These are phyloP conservation scores for Candida saitoana DNA, from an alignment of 805 yeast species.

Conservation along the genomic window DNA sequence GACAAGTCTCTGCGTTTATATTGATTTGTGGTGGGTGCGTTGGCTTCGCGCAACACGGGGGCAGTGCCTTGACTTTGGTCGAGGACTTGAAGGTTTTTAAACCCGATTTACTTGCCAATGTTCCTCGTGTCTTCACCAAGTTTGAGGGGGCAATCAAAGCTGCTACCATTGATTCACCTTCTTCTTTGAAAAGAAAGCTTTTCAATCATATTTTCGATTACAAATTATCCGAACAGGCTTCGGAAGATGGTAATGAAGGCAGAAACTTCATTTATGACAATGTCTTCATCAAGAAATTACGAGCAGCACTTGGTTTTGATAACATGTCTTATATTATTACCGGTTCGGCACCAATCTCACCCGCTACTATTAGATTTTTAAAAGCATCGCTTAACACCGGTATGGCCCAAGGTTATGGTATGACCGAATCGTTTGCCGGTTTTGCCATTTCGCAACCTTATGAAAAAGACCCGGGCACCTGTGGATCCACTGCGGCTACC, in stretches of 20 bases:
- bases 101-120: conserved; percentile 28
- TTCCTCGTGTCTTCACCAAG: conserved; percentile 37
- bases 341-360: conserved; percentile 72
- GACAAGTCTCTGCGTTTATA: conserved; percentile 43
- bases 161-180: conserved; percentile 15
- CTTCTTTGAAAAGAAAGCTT: conserved; percentile 11
- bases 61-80: conserved; percentile 24
- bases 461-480: conserved; percentile 39
- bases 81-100: conserved; percentile 26
- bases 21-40: conserved; percentile 45
- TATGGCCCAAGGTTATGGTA: conserved; percentile 68
- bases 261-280: conserved; percentile 31
- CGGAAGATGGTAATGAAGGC: conserved; percentile 36
- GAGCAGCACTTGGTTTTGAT: conserved; percentile 30
- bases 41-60: conserved; percentile 46
- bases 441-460: conserved; percentile 34
- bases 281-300: conserved; percentile 35
- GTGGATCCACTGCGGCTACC: conserved; percentile 45
- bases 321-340: conserved; percentile 20
- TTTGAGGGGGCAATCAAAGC: conserved; percentile 25
- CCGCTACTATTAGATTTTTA: conserved; percentile 56
- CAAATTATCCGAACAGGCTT: conserved; percentile 27
- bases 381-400: conserved; percentile 55
- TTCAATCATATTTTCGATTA: conserved; percentile 19
- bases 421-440: conserved; percentile 64